Evolutionary conservation across 768 basidiomycete species (phyloP).

Genomic region (Termitomyces sp.): DNA sequence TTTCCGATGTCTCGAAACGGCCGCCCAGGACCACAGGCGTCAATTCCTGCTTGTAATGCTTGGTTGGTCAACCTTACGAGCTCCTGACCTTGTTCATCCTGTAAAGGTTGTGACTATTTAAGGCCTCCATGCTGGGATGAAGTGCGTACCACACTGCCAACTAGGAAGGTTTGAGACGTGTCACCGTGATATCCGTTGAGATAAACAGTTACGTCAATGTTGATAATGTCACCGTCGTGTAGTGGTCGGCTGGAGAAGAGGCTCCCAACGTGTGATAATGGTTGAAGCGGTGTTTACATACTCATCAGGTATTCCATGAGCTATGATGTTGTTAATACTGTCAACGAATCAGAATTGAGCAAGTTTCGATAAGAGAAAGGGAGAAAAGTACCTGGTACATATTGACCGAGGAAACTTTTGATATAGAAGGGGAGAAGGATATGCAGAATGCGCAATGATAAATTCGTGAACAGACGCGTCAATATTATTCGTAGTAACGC

Average conservation of each 20-base stretch:
- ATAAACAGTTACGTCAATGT: slow-evolving; percentile 85
- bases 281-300: slow-evolving; percentile 24
- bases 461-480: slow-evolving; percentile 71
- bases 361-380: neutral
- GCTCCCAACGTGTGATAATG: neutral
- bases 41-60: slow-evolving; percentile 70
- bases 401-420: slow-evolving; percentile 72
- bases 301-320: slow-evolving; percentile 92
- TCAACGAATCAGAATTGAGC: slow-evolving; percentile 43
- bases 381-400: slow-evolving; percentile 52
- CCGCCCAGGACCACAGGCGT: slow-evolving; percentile 66
- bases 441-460: slow-evolving; percentile 66
- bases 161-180: slow-evolving; percentile 79
- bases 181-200: slow-evolving; percentile 88
- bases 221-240: slow-evolving; percentile 81
- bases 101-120: neutral
- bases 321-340: slow-evolving; percentile 84
- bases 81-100: slow-evolving; percentile 71
- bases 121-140: neutral
- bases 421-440: slow-evolving; percentile 85
- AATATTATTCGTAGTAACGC: slow-evolving; percentile 71
- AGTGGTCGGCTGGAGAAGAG: slow-evolving; percentile 61
- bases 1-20: slow-evolving; percentile 69
- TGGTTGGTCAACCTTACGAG: slow-evolving; percentile 60
- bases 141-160: slow-evolving; percentile 73